phyloP scores from a whole-genome alignment of 495 filamentous ascomycete genomes.

The Penicillium macrosclerotiorum region DNA sequence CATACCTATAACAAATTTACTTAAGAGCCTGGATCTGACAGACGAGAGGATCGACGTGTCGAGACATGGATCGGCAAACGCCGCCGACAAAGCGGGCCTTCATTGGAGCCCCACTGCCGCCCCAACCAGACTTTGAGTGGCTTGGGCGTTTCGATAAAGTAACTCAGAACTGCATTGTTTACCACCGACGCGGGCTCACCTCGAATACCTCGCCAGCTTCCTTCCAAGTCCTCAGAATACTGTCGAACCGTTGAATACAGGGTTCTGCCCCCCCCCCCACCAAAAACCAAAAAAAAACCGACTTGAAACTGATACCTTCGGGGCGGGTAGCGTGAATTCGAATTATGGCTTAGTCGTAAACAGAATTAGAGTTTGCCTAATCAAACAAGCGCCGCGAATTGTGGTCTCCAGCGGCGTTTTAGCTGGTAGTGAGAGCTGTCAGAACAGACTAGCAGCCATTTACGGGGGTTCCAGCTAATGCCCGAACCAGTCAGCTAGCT shows the following conservation, averaged over 20 bases:
- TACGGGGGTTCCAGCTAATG: neutral
- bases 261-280: no score
- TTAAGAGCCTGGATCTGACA: slow-evolving; percentile 10
- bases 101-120: no score
- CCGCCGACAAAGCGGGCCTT: no score
- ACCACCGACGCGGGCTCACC: neutral
- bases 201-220: no score
- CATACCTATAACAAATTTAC: neutral
- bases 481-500: no score
- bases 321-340: neutral
- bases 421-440: slow-evolving; percentile 16
- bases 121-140: no score
- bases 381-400: slow-evolving; percentile 5
- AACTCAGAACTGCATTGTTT: slow-evolving; percentile 4
- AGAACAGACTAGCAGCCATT: slow-evolving; percentile 6
- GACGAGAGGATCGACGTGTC: slow-evolving; percentile 16
- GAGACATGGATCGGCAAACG: slow-evolving; percentile 14
- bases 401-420: neutral
- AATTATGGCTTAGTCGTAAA: slow-evolving; percentile 2
- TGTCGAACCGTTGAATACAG: no score
- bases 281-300: neutral
- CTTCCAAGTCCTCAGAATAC: no score
- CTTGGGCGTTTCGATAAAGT: no score
- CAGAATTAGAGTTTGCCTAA: slow-evolving; percentile 5
- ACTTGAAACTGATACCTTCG: neutral